phyloP scores from a whole-genome alignment of 2,329 filamentous ascomycete genomes.

The Trichothecium sympodiale region DNA sequence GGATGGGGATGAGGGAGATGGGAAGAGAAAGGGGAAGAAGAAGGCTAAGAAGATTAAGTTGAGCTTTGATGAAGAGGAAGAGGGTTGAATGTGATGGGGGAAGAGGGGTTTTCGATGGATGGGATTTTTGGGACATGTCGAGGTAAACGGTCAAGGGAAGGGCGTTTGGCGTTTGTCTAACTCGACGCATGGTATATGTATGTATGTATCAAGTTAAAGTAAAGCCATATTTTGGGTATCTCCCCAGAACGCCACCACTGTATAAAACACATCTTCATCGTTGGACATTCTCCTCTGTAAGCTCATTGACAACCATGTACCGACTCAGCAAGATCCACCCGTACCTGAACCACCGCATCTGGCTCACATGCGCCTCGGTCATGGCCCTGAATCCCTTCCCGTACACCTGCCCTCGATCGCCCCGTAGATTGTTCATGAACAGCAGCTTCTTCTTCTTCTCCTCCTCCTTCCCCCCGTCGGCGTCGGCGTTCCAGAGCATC shows the following conservation, averaged over 20 bases:
- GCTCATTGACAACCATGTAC: constrained; percentile 93
- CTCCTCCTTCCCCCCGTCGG: constrained; percentile 22
- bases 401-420: constrained; percentile 31
- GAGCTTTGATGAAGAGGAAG: constrained; percentile 55
- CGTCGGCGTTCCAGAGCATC: constrained; percentile 35
- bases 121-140: too few species aligned
- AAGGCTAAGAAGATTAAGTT: constrained; percentile 55
- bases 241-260: too few species aligned
- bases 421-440: constrained; percentile 60
- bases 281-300: constrained; percentile 43
- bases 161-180: too few species aligned
- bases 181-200: too few species aligned
- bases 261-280: too few species aligned
- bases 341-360: constrained; percentile 98
- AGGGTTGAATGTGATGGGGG: constrained; percentile 30
- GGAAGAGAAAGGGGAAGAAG: constrained; percentile 32
- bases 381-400: constrained; percentile 68
- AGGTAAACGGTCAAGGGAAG: too few species aligned
- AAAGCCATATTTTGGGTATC: too few species aligned
- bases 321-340: constrained; percentile 85
- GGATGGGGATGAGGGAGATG: constrained; percentile 12
- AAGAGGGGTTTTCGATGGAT: too few species aligned
- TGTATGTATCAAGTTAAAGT: too few species aligned
- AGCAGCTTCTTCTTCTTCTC: constrained; percentile 38
- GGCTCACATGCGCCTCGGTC: constrained; percentile 80